Base-by-base conservation (phyloP, 305 asterid genomes). In the Salvia sclarea region DNA sequence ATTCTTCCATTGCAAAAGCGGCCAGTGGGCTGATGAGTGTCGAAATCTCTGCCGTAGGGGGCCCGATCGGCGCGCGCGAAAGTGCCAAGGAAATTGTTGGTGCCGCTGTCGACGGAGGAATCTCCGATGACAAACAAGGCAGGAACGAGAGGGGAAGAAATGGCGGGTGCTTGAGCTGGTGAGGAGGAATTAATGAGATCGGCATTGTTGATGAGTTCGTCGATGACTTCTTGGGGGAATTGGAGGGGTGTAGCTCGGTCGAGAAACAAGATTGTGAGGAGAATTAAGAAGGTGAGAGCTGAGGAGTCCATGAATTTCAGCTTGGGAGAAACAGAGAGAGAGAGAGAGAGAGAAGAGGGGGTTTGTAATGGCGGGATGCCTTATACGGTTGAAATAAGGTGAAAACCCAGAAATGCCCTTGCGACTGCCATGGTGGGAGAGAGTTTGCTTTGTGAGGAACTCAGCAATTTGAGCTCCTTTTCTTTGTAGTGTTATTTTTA, bases 101-200 rank as follows among this genome's bases (percentile, higher is more conserved):
- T 90, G 5, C 98, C 97, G 70, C 91, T 83, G 71, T 93, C 98
- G n/a, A 92, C 98, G 1, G 96, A 84, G n/a, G 98, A 93, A 75
- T 93, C 97, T 7, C 96, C 97, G 28, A 93, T 85, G 0, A 93
- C 91, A 61, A 93, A 93, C 78, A 93, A 25, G 5, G 98, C 98
- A 0, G 95, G 95, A 43, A 74, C 91, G n/a, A 68, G 68, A 57
- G 86, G 71, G 7, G 73, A 35, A 37, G 81, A 37, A 64, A 65
- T 13, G 8, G 66, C 2, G 8, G 38, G 11, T 2, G 76, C 53
- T 38, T 76, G 45, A 16, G 78, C 56, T 3, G 74, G 74, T 3
- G 81, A 41, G 50, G 30, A 2, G 31, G 78, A 54, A 5, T 5
- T 20, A 24, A 75, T 47, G 76, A 18, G 16, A 18, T 8, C 40